Conservation (phyloP, 73 alveolate species). For the Breviolum minutum region DNA sequence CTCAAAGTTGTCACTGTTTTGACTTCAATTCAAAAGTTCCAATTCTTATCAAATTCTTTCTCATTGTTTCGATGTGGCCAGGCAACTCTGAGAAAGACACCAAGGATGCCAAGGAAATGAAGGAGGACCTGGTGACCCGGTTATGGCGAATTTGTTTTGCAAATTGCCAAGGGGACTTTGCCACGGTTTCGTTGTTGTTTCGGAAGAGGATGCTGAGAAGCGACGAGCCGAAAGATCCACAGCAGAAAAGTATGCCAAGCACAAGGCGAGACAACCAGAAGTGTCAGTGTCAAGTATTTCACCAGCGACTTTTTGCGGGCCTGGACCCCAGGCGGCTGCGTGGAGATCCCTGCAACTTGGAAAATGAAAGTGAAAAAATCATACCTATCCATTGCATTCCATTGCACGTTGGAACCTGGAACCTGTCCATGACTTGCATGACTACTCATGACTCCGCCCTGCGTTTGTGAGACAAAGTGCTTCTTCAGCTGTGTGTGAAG, state of each 20-base stretch:
- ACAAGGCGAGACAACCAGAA: conserved; percentile 26
- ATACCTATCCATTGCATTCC: no score
- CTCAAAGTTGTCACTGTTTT: neutral
- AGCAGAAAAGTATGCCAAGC: conserved; percentile 78
- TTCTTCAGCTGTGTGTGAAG: no score
- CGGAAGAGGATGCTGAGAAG: neutral
- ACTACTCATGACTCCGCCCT: no score
- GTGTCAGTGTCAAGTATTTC: no score
- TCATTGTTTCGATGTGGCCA: neutral
- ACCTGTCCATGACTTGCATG: no score
- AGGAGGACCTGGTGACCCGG: neutral
- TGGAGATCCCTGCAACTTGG: conserved; percentile 60
- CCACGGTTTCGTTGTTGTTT: neutral
- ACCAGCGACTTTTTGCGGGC: no score
- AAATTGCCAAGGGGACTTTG: no score
- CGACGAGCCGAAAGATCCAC: conserved; percentile 33
- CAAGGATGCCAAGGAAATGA: neutral
- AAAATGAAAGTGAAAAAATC: no score
- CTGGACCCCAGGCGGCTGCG: conserved; percentile 44
- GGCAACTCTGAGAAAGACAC: neutral
- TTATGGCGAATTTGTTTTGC: no score
- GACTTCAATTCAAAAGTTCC: neutral
- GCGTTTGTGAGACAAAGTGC: no score
- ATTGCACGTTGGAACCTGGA: no score
- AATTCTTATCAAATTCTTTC: neutral